Base-by-base conservation (phyloP, 106 monocot genomes). In the Narthecium ossifragum region DNA sequence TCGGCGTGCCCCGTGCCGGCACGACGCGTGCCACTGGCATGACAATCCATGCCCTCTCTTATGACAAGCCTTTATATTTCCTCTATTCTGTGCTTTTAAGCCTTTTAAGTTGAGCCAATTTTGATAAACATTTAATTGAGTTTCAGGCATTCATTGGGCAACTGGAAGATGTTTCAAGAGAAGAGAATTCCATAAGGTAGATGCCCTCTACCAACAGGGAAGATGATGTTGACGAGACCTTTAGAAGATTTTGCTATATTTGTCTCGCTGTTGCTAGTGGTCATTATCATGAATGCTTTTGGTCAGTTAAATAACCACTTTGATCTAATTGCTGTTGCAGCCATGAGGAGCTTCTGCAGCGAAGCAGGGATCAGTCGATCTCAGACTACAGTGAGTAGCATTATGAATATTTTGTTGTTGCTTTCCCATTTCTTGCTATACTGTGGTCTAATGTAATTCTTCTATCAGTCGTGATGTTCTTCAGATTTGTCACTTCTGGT, bases 401-500 rank as follows among this genome's bases (percentile, higher is more conserved):
- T 49, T 53, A 41, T 14, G 8, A 31, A 45, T 43, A 26, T 31
- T 28, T 53, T 11, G 8, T 22, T 47, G n/a, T 47, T 1, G 17
- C 20, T 20, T 29, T 23, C 18, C 6, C 23, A 20, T 57, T 6
- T n/a, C 13, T 43, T 31, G 2, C 30, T 51, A 5, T 45, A 47
- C 8, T 20, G 15, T 33, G 2, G 14, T 55, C 9, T 65, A 20
- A 64, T 33, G 28, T 26, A 20, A 27, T 74, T 67, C 52, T 32
- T 18, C 25, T 24, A 30, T 10, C 75, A 94, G 89, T 77, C 66
- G 88, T 88, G 17, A 85, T 89, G 88, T 94, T 94, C 60, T 78
- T 94, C 57, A 94, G 93, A 75, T 89, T 94, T 72, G 78, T 83
- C 46, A 89, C 93, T 26, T 64, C 89, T 66, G 82, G 82, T 31